These are phyloP conservation scores for Harringtonia aguacate DNA, from an alignment of 2,329 filamentous ascomycete species.

Conservation along the genomic window DNA sequence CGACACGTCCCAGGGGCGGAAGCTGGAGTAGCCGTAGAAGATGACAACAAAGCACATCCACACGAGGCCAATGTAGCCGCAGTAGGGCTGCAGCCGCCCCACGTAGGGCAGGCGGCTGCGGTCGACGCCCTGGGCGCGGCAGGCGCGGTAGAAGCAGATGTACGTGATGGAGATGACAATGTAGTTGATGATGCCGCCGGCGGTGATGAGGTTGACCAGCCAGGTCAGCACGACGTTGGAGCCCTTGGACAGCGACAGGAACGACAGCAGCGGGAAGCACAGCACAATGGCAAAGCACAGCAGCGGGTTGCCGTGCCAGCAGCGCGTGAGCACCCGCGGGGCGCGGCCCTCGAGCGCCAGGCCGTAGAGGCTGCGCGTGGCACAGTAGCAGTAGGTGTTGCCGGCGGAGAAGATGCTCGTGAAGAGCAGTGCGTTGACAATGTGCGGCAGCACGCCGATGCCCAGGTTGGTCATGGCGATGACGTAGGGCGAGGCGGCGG, in stretches of 20 bases:
- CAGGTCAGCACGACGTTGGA: constrained; percentile 16
- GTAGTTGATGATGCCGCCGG: constrained; percentile 51
- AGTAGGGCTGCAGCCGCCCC: constrained; percentile 55
- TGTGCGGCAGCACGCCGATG: constrained; percentile 54
- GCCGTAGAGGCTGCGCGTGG: constrained; percentile 47
- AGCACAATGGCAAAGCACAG: constrained; percentile 24
- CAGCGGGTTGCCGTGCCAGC: constrained; percentile 44
- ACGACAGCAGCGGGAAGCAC: constrained; percentile 37
- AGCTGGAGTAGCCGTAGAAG: constrained; percentile 18
- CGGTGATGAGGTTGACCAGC: constrained; percentile 47
- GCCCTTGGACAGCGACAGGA: constrained; percentile 28
- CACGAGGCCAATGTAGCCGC: constrained; percentile 50
- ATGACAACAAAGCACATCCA: constrained; percentile 24
- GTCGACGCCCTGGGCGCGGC: constrained; percentile 51
- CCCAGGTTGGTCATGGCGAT: constrained; percentile 63
- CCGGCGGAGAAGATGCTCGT: constrained; percentile 60
- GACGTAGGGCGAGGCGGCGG: constrained; percentile 50
- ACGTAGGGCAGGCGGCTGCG: constrained; percentile 45
- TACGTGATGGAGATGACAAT: constrained; percentile 30
- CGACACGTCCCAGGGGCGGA: constrained; percentile 22
- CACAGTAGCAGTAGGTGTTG: constrained; percentile 52
- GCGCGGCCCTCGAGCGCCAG: constrained; percentile 49
- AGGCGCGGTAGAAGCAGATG: constrained; percentile 56
- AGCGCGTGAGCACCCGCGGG: constrained; percentile 43
- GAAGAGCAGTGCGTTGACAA: constrained; percentile 68